Percentiles rank a stretch among this genome's conserved stretches.
These are phyloP conservation scores for Leptographium lundbergii DNA, from an alignment of 2,329 filamentous ascomycete genomes.

Conservation along the genomic window DNA sequence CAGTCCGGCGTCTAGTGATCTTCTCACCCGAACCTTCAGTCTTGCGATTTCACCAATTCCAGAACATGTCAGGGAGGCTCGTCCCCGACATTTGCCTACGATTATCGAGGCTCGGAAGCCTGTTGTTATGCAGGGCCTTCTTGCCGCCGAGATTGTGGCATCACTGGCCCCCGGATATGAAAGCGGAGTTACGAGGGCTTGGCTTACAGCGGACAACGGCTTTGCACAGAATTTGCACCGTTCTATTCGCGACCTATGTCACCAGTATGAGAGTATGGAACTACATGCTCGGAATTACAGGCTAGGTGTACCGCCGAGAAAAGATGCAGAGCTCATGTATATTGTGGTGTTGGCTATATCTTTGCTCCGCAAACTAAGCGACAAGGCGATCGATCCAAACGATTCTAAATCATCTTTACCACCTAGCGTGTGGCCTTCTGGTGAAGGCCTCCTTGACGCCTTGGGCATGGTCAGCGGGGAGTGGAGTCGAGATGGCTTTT, in stretches of 20 bases:
- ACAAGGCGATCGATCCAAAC: slow-evolving; percentile 51
- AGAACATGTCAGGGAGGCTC: slow-evolving; percentile 39
- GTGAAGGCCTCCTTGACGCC: slow-evolving; percentile 54
- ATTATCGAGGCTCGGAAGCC: slow-evolving; percentile 77
- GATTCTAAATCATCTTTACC: slow-evolving; percentile 39
- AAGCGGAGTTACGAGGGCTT: slow-evolving; percentile 57
- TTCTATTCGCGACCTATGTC: slow-evolving; percentile 60
- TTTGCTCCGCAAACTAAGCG: slow-evolving; percentile 53
- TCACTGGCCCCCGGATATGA: slow-evolving; percentile 55
- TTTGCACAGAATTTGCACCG: slow-evolving; percentile 71
- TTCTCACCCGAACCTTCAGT: slow-evolving; percentile 77
- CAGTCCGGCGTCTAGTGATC: slow-evolving; percentile 55
- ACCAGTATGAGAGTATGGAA: slow-evolving; percentile 35
- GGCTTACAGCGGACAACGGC: slow-evolving; percentile 74
- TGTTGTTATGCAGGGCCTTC: slow-evolving; percentile 79
- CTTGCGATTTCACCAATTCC: slow-evolving; percentile 78
- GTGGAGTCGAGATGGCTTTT: slow-evolving; percentile 50
- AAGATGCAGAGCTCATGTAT: slow-evolving; percentile 42
- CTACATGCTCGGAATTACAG: slow-evolving; percentile 17
- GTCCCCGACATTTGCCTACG: slow-evolving; percentile 46
- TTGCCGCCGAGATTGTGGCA: slow-evolving; percentile 80
- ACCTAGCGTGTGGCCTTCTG: slow-evolving; percentile 49
- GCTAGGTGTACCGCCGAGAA: slow-evolving; percentile 20
- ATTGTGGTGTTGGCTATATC: slow-evolving; percentile 58
- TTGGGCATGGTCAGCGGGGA: slow-evolving; percentile 51